These are phyloP conservation scores for Pulveroboletus frians DNA, from an alignment of 768 basidiomycete genomes.

Conservation along the genomic window DNA sequence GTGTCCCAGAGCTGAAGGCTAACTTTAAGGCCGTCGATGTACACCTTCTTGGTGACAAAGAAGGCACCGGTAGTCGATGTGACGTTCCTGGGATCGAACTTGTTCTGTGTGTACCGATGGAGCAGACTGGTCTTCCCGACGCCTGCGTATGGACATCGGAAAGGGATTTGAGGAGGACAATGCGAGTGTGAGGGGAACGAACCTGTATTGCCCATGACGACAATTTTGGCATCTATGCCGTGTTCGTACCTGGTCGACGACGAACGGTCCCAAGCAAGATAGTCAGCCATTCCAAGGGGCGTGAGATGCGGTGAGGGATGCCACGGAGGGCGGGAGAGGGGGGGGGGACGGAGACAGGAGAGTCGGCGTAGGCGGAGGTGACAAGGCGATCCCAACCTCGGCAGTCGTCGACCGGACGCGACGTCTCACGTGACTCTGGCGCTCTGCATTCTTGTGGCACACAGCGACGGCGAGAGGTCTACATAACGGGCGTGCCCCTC, in stretches of 20 bases:
- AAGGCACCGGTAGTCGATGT: constrained; percentile 90
- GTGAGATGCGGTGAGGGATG: constrained; percentile 26
- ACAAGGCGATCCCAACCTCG: constrained; percentile 26
- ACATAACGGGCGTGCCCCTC: constrained; percentile 35
- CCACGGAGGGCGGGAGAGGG: constrained; percentile 44
- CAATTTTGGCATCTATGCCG: constrained; percentile 91
- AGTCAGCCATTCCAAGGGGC: constrained; percentile 47
- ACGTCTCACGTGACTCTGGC: constrained; percentile 29
- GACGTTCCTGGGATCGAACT: constrained; percentile 82
- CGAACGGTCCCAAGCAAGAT: constrained; percentile 61
- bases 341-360: constrained; percentile 34
- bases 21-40: constrained; percentile 80
- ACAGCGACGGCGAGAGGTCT: constrained; percentile 7
- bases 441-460: constrained; percentile 23
- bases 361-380: constrained; percentile 19
- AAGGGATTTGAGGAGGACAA: constrained; percentile 15
- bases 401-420: constrained; percentile 28
- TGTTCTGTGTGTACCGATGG: constrained; percentile 86
- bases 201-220: constrained; percentile 85
- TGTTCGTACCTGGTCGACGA: constrained; percentile 67
- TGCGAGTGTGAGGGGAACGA: constrained; percentile 19
- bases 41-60: constrained; percentile 90
- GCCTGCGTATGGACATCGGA: constrained; percentile 39
- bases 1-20: constrained; percentile 90
- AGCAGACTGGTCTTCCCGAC: constrained; percentile 92